A percentile compares a stretch with the other conserved stretches of the same genome.
Evolutionary conservation across 73 alveolate genomes (phyloP).

Genomic region (Tetrahymena malaccensis): DNA sequence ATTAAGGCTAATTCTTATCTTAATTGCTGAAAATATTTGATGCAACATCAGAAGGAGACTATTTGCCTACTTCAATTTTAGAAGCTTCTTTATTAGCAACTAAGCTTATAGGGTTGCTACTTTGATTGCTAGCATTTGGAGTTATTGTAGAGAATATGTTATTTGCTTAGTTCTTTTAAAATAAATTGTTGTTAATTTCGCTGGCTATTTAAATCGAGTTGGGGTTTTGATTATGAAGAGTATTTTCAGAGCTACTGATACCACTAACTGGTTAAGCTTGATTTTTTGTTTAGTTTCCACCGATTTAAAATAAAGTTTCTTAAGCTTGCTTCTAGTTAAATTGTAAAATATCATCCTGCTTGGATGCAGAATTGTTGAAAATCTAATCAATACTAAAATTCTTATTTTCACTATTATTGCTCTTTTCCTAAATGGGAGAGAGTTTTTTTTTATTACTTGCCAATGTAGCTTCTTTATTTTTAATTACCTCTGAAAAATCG

Average conservation of each 20-base stretch:
- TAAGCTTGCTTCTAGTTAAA: neutral
- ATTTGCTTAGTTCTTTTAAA: neutral
- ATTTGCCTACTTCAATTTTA: neutral
- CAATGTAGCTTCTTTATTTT: neutral
- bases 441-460: neutral
- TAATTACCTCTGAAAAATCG: neutral
- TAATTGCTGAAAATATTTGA: neutral
- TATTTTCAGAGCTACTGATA: neutral
- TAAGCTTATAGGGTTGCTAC: neutral
- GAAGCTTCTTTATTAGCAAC: neutral
- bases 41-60: neutral
- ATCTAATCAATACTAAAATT: neutral
- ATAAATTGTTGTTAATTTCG: neutral
- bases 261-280: neutral
- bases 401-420: neutral
- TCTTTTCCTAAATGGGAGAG: neutral
- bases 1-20: neutral
- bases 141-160: neutral
- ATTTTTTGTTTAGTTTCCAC: neutral
- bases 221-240: neutral
- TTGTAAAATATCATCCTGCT: neutral
- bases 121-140: neutral
- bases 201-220: neutral
- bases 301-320: neutral
- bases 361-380: neutral